Base-by-base conservation (phyloP, 192 early-diverging fungal genomes). In the Umbelopsis ramanniana region DNA sequence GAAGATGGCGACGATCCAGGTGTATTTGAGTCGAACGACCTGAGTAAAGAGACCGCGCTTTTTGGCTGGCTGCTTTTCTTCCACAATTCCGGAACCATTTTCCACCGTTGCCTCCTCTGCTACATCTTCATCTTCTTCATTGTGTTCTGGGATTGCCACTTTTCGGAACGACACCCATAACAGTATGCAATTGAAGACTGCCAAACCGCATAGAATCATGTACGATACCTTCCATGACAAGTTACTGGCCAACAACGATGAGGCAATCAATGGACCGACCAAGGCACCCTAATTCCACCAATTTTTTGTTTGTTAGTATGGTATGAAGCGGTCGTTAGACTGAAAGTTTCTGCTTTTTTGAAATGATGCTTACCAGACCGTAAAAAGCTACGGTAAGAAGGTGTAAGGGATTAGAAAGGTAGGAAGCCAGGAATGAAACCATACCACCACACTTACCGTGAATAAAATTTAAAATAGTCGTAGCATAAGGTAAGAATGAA, bases 211-310 rank as follows among this genome's bases (percentile, higher is more conserved):
- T 9, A 81, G 67, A 46, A 81, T 74, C 19, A 77, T 72, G 55
- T 81, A 81, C 8, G 74, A 54, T 3, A 47, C 68, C 40, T 60
- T 73, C 79, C 79, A 81, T 8, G 73, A 53, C 17, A 74, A 38
- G n/a, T 69, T 22, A 17, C 24, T 47, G 6, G 69, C 72, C 19
- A 77, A 38, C 33, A 81, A 55, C 2, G 52, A 33, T 7, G 76
- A 74, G 26, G 50, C 69, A n/a, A 81, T 72, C 23, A 74, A 29
- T 21, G 79, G 79, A 29, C 70, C 54, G 6, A 75, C 46, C 70
- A 81, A 50, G 4, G 79, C 72, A 46, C 79, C 79, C 33, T 63
- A 37, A 10, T 63, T 37, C 29, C 14, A 8, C 17, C 10, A 19
- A 11, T 33, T 6, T 60, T 19, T 29, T 3, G 29, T 29, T 29